phyloP scores from a whole-genome alignment of 768 basidiomycete genomes.

The Mycena pura region DNA sequence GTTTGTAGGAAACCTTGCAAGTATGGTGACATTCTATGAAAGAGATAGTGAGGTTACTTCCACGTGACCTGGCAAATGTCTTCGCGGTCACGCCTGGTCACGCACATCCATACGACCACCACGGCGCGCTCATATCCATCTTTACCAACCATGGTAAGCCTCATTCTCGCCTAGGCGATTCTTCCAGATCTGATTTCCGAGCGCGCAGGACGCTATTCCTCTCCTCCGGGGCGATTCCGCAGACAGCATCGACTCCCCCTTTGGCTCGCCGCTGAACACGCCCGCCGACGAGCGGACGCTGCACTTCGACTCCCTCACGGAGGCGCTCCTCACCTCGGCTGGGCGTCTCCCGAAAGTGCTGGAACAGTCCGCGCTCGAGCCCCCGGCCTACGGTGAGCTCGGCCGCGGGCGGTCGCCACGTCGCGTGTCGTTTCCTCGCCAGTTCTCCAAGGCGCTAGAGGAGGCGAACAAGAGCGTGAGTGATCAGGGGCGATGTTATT shows the following conservation, averaged over 20 bases:
- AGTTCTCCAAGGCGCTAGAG: constrained; percentile 20
- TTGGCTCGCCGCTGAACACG: constrained; percentile 19
- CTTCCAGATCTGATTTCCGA: neutral
- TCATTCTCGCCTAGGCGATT: neutral
- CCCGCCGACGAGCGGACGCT: constrained; percentile 15
- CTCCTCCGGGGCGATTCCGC: constrained; percentile 21
- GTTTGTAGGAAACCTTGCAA: too few relatives aligned
- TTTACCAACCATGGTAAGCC: neutral
- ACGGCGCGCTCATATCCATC: neutral
- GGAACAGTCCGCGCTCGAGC: neutral
- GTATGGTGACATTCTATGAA: too few relatives aligned
- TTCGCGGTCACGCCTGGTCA: neutral
- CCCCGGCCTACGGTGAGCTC: neutral
- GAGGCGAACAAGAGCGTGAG: constrained; percentile 14
- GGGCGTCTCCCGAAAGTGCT: neutral
- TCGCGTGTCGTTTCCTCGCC: constrained; percentile 18
- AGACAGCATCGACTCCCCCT: constrained; percentile 19
- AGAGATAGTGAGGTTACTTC: too few relatives aligned
- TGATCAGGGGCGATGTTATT: too few relatives aligned
- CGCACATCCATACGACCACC: neutral
- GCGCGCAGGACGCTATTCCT: neutral
- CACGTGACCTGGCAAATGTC: too few relatives aligned
- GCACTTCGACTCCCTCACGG: constrained; percentile 16
- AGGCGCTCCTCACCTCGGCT: constrained; percentile 11
- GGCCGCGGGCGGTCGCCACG: neutral